Evolutionary conservation across 805 yeast species (phyloP).

Genomic region (Yamadazyma tumulicola): DNA sequence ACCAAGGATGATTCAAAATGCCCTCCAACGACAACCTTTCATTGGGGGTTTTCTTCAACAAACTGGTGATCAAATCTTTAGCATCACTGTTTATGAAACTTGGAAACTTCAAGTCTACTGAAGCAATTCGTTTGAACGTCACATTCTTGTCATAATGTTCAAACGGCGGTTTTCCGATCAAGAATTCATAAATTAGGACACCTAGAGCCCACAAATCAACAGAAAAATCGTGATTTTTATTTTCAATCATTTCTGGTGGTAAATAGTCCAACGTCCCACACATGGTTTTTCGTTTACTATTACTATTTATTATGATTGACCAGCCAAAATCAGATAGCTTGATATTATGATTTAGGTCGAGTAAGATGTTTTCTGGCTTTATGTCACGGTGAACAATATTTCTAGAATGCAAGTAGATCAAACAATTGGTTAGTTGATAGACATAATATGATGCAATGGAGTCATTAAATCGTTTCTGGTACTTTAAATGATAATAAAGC

Average conservation of each 20-base stretch:
- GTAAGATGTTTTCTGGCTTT: slow-evolving; percentile 87
- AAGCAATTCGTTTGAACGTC: slow-evolving; percentile 77
- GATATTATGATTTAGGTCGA: slow-evolving; percentile 70
- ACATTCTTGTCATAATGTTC: slow-evolving; percentile 75
- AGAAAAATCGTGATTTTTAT: slow-evolving; percentile 67
- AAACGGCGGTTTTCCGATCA: slow-evolving; percentile 90
- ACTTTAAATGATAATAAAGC: slow-evolving; percentile 66
- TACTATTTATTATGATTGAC: slow-evolving; percentile 53
- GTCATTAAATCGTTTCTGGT: slow-evolving; percentile 68
- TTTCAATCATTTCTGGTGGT: slow-evolving; percentile 93
- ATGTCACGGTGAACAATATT: slow-evolving; percentile 88
- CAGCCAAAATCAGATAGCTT: slow-evolving; percentile 95
- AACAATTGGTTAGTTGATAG: slow-evolving; percentile 78
- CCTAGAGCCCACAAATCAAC: slow-evolving; percentile 96
- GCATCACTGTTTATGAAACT: slow-evolving; percentile 68
- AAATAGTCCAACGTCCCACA: slow-evolving; percentile 94
- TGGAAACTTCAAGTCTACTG: slow-evolving; percentile 75
- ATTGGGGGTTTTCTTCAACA: slow-evolving; percentile 67
- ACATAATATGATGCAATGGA: slow-evolving; percentile 73
- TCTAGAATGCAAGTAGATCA: slow-evolving; percentile 71
- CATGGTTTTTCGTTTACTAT: slow-evolving; percentile 62
- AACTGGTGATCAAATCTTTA: slow-evolving; percentile 60
- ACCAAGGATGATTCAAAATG: slow-evolving; percentile 82
- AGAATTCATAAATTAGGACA: slow-evolving; percentile 75
- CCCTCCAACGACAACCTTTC: slow-evolving; percentile 59